These are phyloP conservation scores for Boletellus ananas DNA, from an alignment of 768 basidiomycete species.

Conservation along the genomic window DNA sequence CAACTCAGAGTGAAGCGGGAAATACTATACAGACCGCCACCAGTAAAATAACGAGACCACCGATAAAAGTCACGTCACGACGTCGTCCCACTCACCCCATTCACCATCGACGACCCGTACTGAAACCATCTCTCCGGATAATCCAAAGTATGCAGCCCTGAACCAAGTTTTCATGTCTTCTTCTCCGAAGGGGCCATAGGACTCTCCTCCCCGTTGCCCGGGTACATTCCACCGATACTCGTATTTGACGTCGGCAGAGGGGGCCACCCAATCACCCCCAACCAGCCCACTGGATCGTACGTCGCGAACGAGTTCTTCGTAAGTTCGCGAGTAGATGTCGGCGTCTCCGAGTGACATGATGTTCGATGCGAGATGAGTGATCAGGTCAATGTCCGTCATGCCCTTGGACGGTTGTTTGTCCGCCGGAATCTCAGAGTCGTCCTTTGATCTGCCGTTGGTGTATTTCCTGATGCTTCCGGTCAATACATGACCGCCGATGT, in stretches of 20 bases:
- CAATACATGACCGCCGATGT: neutral
- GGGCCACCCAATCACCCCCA: conserved; percentile 65
- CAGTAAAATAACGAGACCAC: neutral
- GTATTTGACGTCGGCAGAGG: conserved; percentile 70
- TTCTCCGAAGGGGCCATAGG: conserved; percentile 79
- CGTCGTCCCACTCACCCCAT: conserved; percentile 74
- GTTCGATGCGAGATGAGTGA: conserved; percentile 85
- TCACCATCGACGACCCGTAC: conserved; percentile 62
- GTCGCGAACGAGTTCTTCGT: conserved; percentile 77
- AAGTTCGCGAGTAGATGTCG: conserved; percentile 83
- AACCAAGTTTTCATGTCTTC: conserved; percentile 80
- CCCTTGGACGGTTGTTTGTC: conserved; percentile 40
- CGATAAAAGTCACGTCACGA: conserved; percentile 41
- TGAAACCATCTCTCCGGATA: conserved; percentile 71
- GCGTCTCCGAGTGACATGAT: conserved; percentile 83
- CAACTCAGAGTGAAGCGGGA: neutral
- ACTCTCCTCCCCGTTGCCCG: conserved; percentile 45
- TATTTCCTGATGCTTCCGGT: conserved; percentile 20
- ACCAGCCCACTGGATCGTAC: conserved; percentile 72
- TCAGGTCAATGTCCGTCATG: conserved; percentile 62
- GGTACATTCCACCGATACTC: conserved; percentile 78
- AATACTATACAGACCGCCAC: conserved; percentile 16
- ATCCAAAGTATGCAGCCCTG: conserved; percentile 78
- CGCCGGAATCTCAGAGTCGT: conserved; percentile 43
- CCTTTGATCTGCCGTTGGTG: conserved; percentile 32